These are phyloP conservation scores for Trichocladium uniseriatum DNA, from an alignment of 495 filamentous ascomycete species.

Conservation along the genomic window DNA sequence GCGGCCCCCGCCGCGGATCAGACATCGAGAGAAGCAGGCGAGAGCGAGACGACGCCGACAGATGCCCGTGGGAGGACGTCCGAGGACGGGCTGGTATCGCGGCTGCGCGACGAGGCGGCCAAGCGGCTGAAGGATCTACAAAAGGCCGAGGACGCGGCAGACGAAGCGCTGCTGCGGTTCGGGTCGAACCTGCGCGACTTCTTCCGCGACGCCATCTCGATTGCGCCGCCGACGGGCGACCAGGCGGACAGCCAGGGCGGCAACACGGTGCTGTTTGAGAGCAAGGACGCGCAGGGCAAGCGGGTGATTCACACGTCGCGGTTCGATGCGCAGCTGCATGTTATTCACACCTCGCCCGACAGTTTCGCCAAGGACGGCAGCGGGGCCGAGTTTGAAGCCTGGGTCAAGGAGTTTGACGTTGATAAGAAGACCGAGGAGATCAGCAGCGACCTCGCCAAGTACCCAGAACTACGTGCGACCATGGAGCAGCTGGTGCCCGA, in stretches of 20 bases:
- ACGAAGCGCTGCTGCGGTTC: slow-evolving; percentile 90
- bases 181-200: slow-evolving; percentile 86
- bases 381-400: slow-evolving; percentile 63
- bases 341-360: slow-evolving; percentile 77
- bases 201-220: slow-evolving; percentile 80
- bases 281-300: slow-evolving; percentile 81
- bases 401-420: slow-evolving; percentile 66
- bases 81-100: slow-evolving; percentile 62
- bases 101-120: slow-evolving; percentile 70
- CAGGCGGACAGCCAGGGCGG: slow-evolving; percentile 24
- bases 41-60: slow-evolving; percentile 37
- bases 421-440: slow-evolving; percentile 83
- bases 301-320: slow-evolving; percentile 86
- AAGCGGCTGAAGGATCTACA: slow-evolving; percentile 86
- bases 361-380: slow-evolving; percentile 78
- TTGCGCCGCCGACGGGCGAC: slow-evolving; percentile 53
- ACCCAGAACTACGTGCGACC: slow-evolving; percentile 74
- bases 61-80: slow-evolving; percentile 31
- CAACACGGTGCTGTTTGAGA: slow-evolving; percentile 70
- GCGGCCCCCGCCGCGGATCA: slow-evolving; percentile 10
- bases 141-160: slow-evolving; percentile 91
- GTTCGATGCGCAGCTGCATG: slow-evolving; percentile 91
- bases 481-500: slow-evolving; percentile 97
- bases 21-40: slow-evolving; percentile 22
- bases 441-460: slow-evolving; percentile 71